Evolutionary conservation across 2,329 filamentous ascomycete genomes (phyloP).

Genomic region (Gremmenia infestans): DNA sequence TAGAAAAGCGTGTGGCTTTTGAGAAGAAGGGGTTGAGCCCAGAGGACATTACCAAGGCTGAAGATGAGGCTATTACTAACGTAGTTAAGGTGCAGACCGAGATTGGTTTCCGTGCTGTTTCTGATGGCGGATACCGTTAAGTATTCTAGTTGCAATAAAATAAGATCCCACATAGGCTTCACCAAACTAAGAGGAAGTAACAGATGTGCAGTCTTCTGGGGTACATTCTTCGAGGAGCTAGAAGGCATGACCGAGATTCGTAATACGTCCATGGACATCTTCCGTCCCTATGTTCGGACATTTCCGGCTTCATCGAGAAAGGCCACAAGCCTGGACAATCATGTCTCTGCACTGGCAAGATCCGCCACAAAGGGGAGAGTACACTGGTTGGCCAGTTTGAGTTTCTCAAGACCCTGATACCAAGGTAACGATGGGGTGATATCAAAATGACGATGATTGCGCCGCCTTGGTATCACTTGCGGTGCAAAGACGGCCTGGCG

Average conservation of each 20-base stretch:
- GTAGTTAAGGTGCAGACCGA: conserved; percentile 55
- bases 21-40: conserved; percentile 43
- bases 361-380: conserved; percentile 39
- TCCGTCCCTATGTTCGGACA: conserved; percentile 37
- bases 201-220: conserved; percentile 28
- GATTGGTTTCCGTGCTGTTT: conserved; percentile 50
- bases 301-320: conserved; percentile 39
- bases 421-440: conserved; percentile 57
- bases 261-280: conserved; percentile 34
- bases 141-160: conserved; percentile 4
- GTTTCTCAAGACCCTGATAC: conserved; percentile 54
- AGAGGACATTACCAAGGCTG: conserved; percentile 42
- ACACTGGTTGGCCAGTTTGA: conserved; percentile 42
- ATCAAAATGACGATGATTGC: conserved; percentile 66
- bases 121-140: conserved; percentile 51
- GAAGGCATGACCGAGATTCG: conserved; percentile 26
- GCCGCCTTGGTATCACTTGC: conserved; percentile 66
- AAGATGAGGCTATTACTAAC: conserved; percentile 53
- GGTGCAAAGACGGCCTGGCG: conserved; percentile 49
- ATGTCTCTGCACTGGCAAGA: conserved; percentile 42
- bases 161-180: background rate
- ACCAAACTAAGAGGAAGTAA: background rate
- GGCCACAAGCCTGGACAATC: conserved; percentile 44
- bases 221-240: conserved; percentile 26
- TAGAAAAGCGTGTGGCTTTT: conserved; percentile 49